phyloP scores from a whole-genome alignment of 768 basidiomycete genomes.

The Tubosaeta brunneosetosa region DNA sequence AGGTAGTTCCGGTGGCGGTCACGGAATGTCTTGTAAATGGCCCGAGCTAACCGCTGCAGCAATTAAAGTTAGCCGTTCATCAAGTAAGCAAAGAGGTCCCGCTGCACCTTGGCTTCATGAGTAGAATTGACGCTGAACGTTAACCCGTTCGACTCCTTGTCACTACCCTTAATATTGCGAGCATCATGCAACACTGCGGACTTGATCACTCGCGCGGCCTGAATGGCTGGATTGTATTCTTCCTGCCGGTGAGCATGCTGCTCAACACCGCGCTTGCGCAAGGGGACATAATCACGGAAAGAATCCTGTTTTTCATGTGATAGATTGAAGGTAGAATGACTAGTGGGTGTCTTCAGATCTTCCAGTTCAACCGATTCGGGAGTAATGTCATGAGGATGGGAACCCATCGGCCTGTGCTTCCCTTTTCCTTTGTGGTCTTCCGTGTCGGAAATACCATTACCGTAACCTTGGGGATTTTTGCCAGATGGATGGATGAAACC shows the following conservation, averaged over 20 bases:
- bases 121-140: slow-evolving; percentile 53
- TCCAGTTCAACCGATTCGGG: slow-evolving; percentile 12
- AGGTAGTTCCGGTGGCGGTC: slow-evolving; percentile 54
- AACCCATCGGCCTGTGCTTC: slow-evolving; percentile 17
- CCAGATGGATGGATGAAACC: slow-evolving; percentile 33
- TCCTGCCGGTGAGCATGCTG: slow-evolving; percentile 25
- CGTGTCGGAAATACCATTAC: slow-evolving; percentile 29
- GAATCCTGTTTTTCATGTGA: slow-evolving; percentile 6
- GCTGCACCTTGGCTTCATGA: slow-evolving; percentile 60
- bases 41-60: slow-evolving; percentile 58
- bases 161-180: slow-evolving; percentile 56
- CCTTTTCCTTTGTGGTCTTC: slow-evolving; percentile 30
- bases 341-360: slow-evolving; percentile 5
- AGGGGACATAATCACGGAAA: slow-evolving; percentile 40
- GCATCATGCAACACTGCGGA: slow-evolving; percentile 74
- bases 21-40: slow-evolving; percentile 61
- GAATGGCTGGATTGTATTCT: slow-evolving; percentile 39
- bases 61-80: neutral
- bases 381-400: slow-evolving; percentile 2
- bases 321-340: neutral
- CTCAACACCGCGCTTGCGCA: slow-evolving; percentile 16
- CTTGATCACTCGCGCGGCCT: slow-evolving; percentile 63
- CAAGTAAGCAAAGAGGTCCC: neutral
- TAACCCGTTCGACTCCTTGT: slow-evolving; percentile 39
- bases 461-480: slow-evolving; percentile 35